A percentile compares a stretch with the other conserved stretches of the same genome.
Conservation (phyloP, 768 basidiomycete genomes). For the Collybia nuda region DNA sequence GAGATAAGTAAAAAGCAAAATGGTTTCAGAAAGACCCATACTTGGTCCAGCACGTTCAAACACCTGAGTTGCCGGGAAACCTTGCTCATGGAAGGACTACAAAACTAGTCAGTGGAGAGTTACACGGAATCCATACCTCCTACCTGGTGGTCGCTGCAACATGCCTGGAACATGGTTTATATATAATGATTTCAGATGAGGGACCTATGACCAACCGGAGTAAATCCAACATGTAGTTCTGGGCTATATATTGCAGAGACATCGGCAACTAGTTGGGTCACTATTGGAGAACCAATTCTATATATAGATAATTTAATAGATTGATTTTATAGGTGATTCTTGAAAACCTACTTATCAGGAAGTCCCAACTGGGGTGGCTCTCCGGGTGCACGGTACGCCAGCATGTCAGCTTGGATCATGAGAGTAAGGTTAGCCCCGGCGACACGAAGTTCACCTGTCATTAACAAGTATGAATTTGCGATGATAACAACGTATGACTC, state of each 20-base stretch:
- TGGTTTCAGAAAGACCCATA: constrained; percentile 26
- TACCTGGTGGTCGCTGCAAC: constrained; percentile 92
- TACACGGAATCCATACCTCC: constrained; percentile 4
- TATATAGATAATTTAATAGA: neutral
- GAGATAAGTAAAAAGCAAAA: constrained; percentile 1
- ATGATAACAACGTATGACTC: neutral
- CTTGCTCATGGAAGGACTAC: constrained; percentile 78
- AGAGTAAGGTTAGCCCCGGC: constrained; percentile 67
- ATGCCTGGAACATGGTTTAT: constrained; percentile 44
- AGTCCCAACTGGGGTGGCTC: constrained; percentile 86
- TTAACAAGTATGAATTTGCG: neutral
- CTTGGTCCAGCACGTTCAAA: constrained; percentile 84
- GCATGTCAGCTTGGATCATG: constrained; percentile 93
- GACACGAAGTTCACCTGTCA: constrained; percentile 55
- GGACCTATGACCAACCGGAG: constrained; percentile 41
- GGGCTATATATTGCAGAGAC: constrained; percentile 80
- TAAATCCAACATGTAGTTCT: constrained; percentile 69
- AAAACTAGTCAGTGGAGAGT: constrained; percentile 1
- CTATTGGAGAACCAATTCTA: constrained; percentile 81
- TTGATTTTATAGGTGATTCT: too few relatives aligned
- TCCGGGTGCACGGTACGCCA: constrained; percentile 74
- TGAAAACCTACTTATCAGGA: constrained; percentile 56
- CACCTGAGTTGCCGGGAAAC: constrained; percentile 84
- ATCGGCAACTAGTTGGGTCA: constrained; percentile 71
- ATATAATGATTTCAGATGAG: neutral